Conservation (phyloP, 345 rosid genomes). For the Populus ilicifolia region DNA sequence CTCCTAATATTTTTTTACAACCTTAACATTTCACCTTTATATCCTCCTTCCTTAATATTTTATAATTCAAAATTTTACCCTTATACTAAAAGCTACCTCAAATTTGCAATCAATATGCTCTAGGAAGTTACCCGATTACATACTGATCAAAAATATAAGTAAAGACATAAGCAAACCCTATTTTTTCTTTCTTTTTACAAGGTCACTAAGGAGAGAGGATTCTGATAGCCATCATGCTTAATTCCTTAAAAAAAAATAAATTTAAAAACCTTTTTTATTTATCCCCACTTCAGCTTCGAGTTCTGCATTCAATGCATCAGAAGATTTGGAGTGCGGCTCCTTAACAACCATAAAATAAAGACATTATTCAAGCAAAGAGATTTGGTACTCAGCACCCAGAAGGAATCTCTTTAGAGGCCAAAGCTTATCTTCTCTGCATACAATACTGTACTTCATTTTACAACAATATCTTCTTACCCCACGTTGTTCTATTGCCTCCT, state of each 20-base stretch:
- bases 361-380: background rate
- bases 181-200: too few relatives aligned
- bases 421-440: constrained; percentile 34
- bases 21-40: too few relatives aligned
- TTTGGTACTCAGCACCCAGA: background rate
- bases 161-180: background rate
- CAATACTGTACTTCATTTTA: constrained; percentile 23
- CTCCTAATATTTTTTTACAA: too few relatives aligned
- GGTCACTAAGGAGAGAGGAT: background rate
- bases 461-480: constrained; percentile 30
- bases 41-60: too few relatives aligned
- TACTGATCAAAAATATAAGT: too few relatives aligned
- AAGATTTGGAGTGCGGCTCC: constrained; percentile 27
- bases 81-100: too few relatives aligned
- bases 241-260: background rate
- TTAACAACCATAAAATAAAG: constrained; percentile 8
- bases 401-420: constrained; percentile 33
- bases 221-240: background rate
- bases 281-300: background rate
- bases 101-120: background rate
- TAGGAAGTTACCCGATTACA: background rate
- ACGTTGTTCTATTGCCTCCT: constrained; percentile 15
- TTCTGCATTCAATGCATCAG: constrained; percentile 35
- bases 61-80: too few relatives aligned
- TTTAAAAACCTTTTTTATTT: background rate